Evolutionary conservation across 768 basidiomycete genomes (phyloP), one percentile per base, ranked within the genome.

Genomic region (Mycena belliarum): DNA sequence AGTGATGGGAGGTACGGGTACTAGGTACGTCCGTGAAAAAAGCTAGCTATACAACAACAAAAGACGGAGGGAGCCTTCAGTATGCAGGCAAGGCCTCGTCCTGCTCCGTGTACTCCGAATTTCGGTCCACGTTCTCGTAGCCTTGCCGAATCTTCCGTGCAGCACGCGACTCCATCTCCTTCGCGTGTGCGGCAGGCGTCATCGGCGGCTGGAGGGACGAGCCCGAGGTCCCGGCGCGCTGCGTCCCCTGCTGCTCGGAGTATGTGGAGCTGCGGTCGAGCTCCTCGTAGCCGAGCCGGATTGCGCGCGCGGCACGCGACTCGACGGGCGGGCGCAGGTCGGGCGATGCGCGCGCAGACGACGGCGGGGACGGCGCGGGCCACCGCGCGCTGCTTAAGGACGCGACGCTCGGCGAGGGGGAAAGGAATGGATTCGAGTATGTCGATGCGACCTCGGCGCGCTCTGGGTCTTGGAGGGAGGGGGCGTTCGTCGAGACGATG

Each of bases 61-160:
- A 6, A 21, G 37, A 10, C 9, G 32, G 52, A 24, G 23, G 33
- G 43, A 18, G 16, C 7, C 3, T 6, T 32, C 38, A 59, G 48
- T 63, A 63, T 42, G 62, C 32, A 12, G 62, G 62, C 41, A 60
- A 46, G 6, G 18, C 54, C 55, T 63, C 62, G 12, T 63, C 62
- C 33, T 24, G 52, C 49, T 53, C 57, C 5, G 58, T 58, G 43
- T 63, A 63, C 50, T 63, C 62, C 3, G 62, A 63, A 16, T 32
- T 3, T n/a, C 57, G 62, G 24, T 63, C 54, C 20, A 63, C 52
- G 32, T 44, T 6, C 33, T 63, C 61, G 21, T 63, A 63, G 14
- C 61, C 61, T 3, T 29, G 44, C 40, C 62, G 53, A 10, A 63
- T 59, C n/a, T 33, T 40, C 11, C 61, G 53, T 12, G 61, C 61